These are phyloP conservation scores for Rhododendron kiyosumense DNA, from an alignment of 148 eudicot genomes.

Conservation along the genomic window DNA sequence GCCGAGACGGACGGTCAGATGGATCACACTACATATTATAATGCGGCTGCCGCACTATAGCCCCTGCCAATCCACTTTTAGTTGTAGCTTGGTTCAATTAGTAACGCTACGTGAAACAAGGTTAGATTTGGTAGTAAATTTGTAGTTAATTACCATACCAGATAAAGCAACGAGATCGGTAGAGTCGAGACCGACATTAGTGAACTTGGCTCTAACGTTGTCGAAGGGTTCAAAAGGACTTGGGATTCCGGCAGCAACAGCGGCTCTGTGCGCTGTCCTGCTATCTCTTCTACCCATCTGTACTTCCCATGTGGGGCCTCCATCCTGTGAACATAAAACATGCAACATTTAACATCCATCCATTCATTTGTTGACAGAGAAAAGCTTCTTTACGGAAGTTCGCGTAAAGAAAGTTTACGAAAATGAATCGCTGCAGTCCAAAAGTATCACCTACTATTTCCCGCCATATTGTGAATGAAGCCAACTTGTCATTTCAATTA, in stretches of 20 bases:
- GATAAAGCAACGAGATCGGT: constrained; percentile 36
- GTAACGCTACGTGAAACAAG: too few species aligned
- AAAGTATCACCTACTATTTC: too few species aligned
- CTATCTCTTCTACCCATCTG: constrained; percentile 32
- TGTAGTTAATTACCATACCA: constrained; percentile 12
- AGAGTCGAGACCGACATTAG: constrained; percentile 11
- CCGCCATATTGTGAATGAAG: too few species aligned
- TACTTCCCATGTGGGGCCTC: constrained; percentile 28
- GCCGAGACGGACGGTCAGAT: too few species aligned
- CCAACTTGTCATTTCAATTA: too few species aligned
- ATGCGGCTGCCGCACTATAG: too few species aligned
- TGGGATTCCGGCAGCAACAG: constrained; percentile 4
- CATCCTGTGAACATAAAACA: constrained; percentile 12
- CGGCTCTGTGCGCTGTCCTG: constrained; percentile 18
- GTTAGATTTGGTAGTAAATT: too few species aligned
- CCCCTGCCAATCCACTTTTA: too few species aligned
- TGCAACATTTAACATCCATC: background rate
- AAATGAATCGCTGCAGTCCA: too few species aligned
- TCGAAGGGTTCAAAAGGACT: constrained; percentile 10
- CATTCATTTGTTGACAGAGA: background rate
- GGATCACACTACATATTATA: too few species aligned
- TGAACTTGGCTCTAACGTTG: constrained; percentile 6
- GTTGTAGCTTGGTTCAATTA: background rate
- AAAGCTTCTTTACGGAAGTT: too few species aligned
- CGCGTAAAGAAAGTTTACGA: too few species aligned